A percentile compares a stretch with the other conserved stretches of the same genome.
Conservation (phyloP, 768 basidiomycete genomes). For the Suillus luteus region DNA sequence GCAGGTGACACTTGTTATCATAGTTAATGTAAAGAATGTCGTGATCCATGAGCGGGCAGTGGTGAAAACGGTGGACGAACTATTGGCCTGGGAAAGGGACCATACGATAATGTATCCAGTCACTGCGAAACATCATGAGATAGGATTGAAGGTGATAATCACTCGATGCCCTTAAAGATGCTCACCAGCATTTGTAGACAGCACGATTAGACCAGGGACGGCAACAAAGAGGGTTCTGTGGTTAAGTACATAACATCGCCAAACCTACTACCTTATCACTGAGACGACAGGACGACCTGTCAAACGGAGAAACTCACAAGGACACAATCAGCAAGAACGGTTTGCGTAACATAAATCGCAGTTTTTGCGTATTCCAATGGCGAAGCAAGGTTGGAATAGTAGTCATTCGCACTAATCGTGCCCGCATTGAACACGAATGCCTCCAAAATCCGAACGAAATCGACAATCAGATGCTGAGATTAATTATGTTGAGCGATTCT, state of each 20-base stretch:
- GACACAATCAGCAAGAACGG: neutral
- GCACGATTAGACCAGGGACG: neutral
- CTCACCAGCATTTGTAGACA: neutral
- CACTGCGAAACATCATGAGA: neutral
- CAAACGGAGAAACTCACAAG: neutral
- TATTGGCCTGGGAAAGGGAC: neutral
- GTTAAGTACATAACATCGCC: conserved; percentile 1
- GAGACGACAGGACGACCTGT: neutral
- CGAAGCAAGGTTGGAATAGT: neutral
- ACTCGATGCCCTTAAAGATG: neutral
- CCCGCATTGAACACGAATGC: neutral
- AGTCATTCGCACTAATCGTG: neutral
- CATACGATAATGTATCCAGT: neutral
- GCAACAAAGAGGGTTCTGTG: neutral
- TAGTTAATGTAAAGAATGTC: neutral
- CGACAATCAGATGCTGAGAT: neutral
- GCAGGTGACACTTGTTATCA: neutral
- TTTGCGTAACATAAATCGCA: neutral
- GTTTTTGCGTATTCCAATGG: conserved; percentile 1
- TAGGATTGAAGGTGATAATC: neutral
- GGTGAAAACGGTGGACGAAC: neutral
- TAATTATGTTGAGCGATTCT: neutral
- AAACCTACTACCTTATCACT: neutral
- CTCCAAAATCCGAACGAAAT: neutral
- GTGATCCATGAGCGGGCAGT: neutral